Conservation (phyloP, 192 early-diverging fungal species). For the Gorgonomyces haynaldii region DNA sequence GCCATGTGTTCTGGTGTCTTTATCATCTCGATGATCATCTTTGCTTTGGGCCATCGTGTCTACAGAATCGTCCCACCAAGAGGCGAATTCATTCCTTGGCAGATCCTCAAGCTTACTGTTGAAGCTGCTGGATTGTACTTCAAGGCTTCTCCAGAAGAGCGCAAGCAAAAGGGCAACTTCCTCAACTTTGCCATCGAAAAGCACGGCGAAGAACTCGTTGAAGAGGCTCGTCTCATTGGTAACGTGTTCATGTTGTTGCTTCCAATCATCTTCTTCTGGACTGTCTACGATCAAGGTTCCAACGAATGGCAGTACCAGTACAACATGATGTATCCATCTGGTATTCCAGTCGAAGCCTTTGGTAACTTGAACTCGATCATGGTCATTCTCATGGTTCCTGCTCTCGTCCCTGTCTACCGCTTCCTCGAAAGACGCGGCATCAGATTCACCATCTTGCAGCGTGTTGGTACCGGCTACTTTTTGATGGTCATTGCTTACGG, state of each 20-base stretch:
- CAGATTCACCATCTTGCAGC: constrained; percentile 30
- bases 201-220: constrained; percentile 11
- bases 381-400: constrained; percentile 38
- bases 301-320: constrained; percentile 19
- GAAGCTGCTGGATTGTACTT: not conserved
- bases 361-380: constrained; percentile 18
- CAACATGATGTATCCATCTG: constrained; percentile 18
- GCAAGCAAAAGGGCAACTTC: not conserved
- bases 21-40: constrained; percentile 27
- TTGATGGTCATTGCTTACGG: constrained; percentile 35
- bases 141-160: not conserved
- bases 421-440: constrained; percentile 29
- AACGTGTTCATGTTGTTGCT: constrained; percentile 18
- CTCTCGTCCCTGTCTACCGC: constrained; percentile 50
- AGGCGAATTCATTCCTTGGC: constrained; percentile 39
- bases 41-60: constrained; percentile 34
- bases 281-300: constrained; percentile 28
- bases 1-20: constrained; percentile 29
- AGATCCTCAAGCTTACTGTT: constrained; percentile 12
- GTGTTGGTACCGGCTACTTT: constrained; percentile 45
- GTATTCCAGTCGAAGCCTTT: not conserved
- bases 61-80: constrained; percentile 54
- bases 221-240: constrained; percentile 21
- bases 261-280: constrained; percentile 26
- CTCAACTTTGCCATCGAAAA: constrained; percentile 1